Base-by-base conservation (phyloP, 306 rosid species). In the Quercus robur region DNA sequence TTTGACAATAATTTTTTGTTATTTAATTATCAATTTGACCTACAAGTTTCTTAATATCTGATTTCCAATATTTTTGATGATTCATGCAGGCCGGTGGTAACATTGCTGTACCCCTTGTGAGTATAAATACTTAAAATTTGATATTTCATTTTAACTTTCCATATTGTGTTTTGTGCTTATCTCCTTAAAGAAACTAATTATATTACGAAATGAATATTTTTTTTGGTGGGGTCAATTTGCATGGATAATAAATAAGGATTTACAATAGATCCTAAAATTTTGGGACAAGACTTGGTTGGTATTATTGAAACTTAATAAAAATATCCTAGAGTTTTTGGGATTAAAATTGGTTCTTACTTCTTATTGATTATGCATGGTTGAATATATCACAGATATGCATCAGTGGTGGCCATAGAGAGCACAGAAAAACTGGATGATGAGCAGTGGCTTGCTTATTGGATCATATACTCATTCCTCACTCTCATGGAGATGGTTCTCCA, bases 401-500 rank as follows among this genome's bases (percentile, higher is more conserved):
- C 99, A 12, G 92, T 94, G 86, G 31, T 94, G 13, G 97, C 99
- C 5, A 86, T 90, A 6, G 97, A 94, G 80, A 90, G 91, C 90
- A 28, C 90, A 61, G 83, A 93, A 1, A 94, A 89, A 46, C n/a
- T 86, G 66, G 97, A 91, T 74, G 95, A 93, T 61, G 89, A 93
- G 56, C 97, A 93, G 69, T 94, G 99, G 99, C 97, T 94, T 81
- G 92, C 99, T 72, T 94, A 94, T 68, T 94, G 99, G 99, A 91
- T 94, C 70, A 44, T 91, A 28, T 94, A 93, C 92, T 94, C 99
- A 0, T 87, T 91, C 71, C 91, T 94, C 84, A 87, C 99, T 5
- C 99, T 94, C 59, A 4, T 76, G 75, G 99, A 94, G 86, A 92
- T 94, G 90, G 56, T 91, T 21, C 75, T 94, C 64, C 92, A 85